phyloP scores from a whole-genome alignment of 1,139 yeast genomes.

The Blastobotrys petasosporus region DNA sequence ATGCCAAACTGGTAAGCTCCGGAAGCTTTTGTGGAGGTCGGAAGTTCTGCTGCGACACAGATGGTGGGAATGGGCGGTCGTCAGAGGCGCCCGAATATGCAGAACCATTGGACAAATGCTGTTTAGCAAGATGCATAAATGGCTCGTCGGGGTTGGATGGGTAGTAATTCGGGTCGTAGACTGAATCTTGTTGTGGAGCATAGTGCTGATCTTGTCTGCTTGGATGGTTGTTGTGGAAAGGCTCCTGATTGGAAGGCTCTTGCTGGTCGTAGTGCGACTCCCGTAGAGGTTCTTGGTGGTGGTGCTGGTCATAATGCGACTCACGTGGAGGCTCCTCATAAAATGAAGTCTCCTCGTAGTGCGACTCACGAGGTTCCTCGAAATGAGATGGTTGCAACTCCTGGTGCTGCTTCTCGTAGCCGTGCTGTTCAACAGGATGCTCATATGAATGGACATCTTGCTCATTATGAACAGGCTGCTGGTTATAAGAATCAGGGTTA shows the following conservation, averaged over 20 bases:
- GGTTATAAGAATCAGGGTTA: too few species aligned
- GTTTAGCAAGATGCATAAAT: conserved; percentile 8
- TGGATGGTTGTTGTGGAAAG: neutral
- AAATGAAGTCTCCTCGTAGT: too few species aligned
- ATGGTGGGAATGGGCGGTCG: conserved; percentile 13
- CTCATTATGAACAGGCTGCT: neutral
- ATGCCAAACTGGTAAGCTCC: conserved; percentile 27
- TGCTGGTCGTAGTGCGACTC: neutral
- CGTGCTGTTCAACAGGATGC: too few species aligned
- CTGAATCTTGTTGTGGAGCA: neutral
- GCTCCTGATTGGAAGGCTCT: neutral
- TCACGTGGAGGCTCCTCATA: too few species aligned
- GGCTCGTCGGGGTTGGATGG: conserved; percentile 14
- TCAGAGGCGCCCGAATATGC: conserved; percentile 7
- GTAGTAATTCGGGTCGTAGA: neutral
- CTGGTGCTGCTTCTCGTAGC: too few species aligned
- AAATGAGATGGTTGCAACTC: too few species aligned
- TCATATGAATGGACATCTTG: neutral
- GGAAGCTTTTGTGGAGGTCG: conserved; percentile 21
- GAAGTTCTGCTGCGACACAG: conserved; percentile 15
- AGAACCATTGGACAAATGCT: conserved; percentile 11
- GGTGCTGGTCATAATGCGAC: too few species aligned
- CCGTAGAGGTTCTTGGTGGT: too few species aligned
- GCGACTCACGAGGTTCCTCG: too few species aligned
- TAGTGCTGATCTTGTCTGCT: neutral